Base-by-base conservation (phyloP, 2,329 filamentous ascomycete species). In the Fusarium sp. region DNA sequence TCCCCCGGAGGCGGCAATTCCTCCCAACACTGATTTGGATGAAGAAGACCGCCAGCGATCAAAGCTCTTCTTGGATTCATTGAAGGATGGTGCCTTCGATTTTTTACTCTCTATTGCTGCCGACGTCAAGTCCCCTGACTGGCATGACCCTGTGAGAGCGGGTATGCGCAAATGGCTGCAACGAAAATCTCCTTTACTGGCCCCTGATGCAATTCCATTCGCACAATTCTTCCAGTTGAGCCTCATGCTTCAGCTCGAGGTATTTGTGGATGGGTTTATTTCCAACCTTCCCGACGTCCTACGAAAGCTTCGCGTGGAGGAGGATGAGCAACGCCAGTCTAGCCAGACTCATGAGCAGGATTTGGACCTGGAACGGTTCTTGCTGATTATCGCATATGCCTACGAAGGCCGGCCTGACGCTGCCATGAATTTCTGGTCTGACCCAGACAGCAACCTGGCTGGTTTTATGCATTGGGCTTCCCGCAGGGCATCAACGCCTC, bases 381-480 rank as follows among this genome's bases (percentile, higher is more conserved):
- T 99, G 52, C 85, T 98, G 63, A 89, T 98, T 61, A 94, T 98
- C 58, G 91, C 95, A 5, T 97, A 95, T 72, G 87, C 93, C 5
- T 99, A 94, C 72, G 92, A 98, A 71, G 88, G 90, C 28, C 89
- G 93, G 32, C 86, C 91, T 13, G 92, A 97, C 47, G 90, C 92
- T 25, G 92, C 93, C 9, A 87, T 91, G 71, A 90, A 89, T 41
- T 98, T 98, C 68, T 99, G 95, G 95, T 85, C 86, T 29, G 93
- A 97, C 72, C 88, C 91, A 2, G 95, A 99, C 70, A 93, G 93
- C 72, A 97, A 97, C 68, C 81, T 99, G 29, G 91, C 93, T 62
- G 95, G 95, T 0, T 99, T 99, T 73, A 84, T 99, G 74, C 91
- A 96, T 64, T 99, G 95, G 95, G 91, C 93, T n/a, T 97, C 95